Evolutionary conservation across 2,329 filamentous ascomycete species (phyloP).

Genomic region (Balansia obtecta): DNA sequence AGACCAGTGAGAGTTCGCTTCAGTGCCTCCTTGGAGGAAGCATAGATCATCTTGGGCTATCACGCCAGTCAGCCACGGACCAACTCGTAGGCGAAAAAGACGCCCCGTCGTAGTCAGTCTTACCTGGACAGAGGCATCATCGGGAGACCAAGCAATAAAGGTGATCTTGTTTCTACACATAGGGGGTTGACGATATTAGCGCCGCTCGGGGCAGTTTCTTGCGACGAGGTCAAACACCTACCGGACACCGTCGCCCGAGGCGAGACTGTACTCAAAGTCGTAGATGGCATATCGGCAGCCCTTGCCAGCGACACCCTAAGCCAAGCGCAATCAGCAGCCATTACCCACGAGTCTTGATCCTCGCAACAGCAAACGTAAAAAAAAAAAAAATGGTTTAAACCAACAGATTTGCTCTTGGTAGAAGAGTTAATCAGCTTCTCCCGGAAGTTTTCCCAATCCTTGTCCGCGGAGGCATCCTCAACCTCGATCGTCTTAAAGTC

Average conservation of each 20-base stretch:
- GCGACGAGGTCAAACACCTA: conserved; percentile 20
- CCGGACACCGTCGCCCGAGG: conserved; percentile 61
- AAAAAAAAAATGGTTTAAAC: conserved; percentile 14
- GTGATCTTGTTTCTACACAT: conserved; percentile 63
- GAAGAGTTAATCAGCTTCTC: conserved; percentile 64
- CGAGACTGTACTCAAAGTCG: conserved; percentile 68
- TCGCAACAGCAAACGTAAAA: not conserved
- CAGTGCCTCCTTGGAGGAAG: conserved; percentile 75
- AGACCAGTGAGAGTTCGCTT: conserved; percentile 69
- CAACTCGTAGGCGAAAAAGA: not conserved
- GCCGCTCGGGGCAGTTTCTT: not conserved
- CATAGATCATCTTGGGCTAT: conserved; percentile 82
- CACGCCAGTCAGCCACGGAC: not conserved
- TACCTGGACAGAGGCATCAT: conserved; percentile 70
- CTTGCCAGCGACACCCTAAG: conserved; percentile 46
- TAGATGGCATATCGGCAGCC: conserved; percentile 77
- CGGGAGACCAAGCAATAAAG: conserved; percentile 69
- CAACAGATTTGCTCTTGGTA: conserved; percentile 56
- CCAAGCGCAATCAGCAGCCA: not conserved
- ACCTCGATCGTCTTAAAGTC: conserved; percentile 73
- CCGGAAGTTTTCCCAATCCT: conserved; percentile 62
- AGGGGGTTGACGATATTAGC: conserved; percentile 11
- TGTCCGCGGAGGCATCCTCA: conserved; percentile 55
- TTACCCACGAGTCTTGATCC: too few relatives aligned
- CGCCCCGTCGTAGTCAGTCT: conserved; percentile 19